These are phyloP conservation scores for Eucalyptus regnans DNA, from an alignment of 345 rosid species.

Conservation along the genomic window DNA sequence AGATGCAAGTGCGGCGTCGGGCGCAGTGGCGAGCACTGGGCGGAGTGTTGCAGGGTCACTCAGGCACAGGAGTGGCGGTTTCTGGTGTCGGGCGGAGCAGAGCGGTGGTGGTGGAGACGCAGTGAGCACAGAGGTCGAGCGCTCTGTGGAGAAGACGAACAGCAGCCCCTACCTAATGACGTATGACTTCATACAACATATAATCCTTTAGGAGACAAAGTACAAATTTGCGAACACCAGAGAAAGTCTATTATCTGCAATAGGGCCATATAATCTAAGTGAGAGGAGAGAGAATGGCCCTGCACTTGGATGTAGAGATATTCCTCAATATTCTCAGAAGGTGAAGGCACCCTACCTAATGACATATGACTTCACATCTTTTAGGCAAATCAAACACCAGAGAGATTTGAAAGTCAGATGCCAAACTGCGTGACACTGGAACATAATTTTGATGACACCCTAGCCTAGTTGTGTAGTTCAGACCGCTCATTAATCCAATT, in stretches of 20 bases:
- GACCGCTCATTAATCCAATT: neutral
- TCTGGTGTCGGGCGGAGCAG: too few relatives aligned
- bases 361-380: neutral
- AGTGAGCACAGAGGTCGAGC: too few relatives aligned
- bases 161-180: too few relatives aligned
- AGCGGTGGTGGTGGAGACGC: too few relatives aligned
- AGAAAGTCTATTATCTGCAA: neutral
- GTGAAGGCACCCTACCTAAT: neutral
- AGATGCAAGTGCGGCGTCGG: too few relatives aligned
- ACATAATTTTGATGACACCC: neutral
- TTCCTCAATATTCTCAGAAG: neutral
- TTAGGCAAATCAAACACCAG: neutral
- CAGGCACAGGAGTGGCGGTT: too few relatives aligned
- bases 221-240: neutral
- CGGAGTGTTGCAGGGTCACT: too few relatives aligned
- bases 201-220: neutral
- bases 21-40: too few relatives aligned
- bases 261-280: neutral
- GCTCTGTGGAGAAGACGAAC: too few relatives aligned
- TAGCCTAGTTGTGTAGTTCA: neutral
- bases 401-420: neutral
- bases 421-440: neutral
- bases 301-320: neutral
- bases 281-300: neutral
- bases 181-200: neutral